Evolutionary conservation across 768 basidiomycete species (phyloP).

Genomic region (Xerocomellus chrysenteron): DNA sequence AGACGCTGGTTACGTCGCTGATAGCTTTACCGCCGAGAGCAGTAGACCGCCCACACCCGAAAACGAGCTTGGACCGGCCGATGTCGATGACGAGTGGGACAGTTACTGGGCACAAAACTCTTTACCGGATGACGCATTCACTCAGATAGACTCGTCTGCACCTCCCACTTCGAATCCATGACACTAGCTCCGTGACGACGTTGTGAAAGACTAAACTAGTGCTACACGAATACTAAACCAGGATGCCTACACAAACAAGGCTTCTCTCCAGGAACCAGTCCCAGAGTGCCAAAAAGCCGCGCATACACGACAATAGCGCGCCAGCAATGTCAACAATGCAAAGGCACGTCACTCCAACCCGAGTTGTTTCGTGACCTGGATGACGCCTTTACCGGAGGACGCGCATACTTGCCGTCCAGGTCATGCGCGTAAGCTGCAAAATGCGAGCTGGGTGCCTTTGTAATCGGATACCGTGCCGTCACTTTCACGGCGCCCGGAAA

Average conservation of each 20-base stretch:
- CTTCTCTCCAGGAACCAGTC: slow-evolving; percentile 16
- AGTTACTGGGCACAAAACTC: slow-evolving; percentile 43
- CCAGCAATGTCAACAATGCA: slow-evolving; percentile 5
- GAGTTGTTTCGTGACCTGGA: slow-evolving; percentile 13
- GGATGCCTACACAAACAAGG: not conserved
- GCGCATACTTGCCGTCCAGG: slow-evolving; percentile 21
- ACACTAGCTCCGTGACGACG: not conserved
- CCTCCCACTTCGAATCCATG: slow-evolving; percentile 14
- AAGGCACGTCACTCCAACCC: slow-evolving; percentile 25
- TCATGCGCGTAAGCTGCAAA: slow-evolving; percentile 23
- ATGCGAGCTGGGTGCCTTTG: slow-evolving; percentile 33
- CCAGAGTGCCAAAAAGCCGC: not conserved
- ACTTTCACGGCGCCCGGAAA: slow-evolving; percentile 26
- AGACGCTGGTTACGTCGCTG: slow-evolving; percentile 36
- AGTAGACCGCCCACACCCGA: slow-evolving; percentile 21
- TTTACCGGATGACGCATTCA: slow-evolving; percentile 39
- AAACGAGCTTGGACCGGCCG: slow-evolving; percentile 22
- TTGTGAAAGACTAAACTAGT: slow-evolving; percentile 8
- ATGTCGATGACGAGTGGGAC: slow-evolving; percentile 48
- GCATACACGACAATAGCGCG: not conserved
- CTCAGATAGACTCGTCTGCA: slow-evolving; percentile 13
- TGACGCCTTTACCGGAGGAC: slow-evolving; percentile 4
- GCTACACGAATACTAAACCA: slow-evolving; percentile 1
- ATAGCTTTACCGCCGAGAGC: slow-evolving; percentile 19
- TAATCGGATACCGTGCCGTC: slow-evolving; percentile 24